phyloP scores from a whole-genome alignment of 1,139 yeast species.

The Kazachstania sp. region DNA sequence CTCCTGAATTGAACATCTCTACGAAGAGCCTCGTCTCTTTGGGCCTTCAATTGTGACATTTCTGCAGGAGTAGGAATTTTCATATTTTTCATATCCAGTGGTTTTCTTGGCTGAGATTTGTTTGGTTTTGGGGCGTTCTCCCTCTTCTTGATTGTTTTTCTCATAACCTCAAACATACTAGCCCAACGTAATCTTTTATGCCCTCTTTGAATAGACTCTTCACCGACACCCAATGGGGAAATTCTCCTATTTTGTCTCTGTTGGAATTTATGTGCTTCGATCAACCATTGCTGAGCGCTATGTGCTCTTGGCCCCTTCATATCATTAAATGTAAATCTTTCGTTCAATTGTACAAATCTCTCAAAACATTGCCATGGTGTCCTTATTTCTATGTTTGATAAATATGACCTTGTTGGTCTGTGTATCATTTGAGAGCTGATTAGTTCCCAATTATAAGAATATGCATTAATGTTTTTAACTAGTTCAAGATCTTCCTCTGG shows the following conservation, averaged over 20 bases:
- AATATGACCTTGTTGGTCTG: slow-evolving; percentile 56
- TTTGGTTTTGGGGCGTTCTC: slow-evolving; percentile 59
- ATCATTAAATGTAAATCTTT: slow-evolving; percentile 74
- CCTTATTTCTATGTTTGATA: slow-evolving; percentile 83
- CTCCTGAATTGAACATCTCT: slow-evolving; percentile 30
- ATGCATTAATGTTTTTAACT: slow-evolving; percentile 75
- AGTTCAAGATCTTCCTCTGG: slow-evolving; percentile 85
- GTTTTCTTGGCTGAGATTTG: slow-evolving; percentile 34
- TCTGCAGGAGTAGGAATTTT: slow-evolving; percentile 73
- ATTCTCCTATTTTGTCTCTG: slow-evolving; percentile 73
- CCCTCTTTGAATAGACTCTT: slow-evolving; percentile 87
- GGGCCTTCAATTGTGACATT: slow-evolving; percentile 68
- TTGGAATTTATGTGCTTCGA: slow-evolving; percentile 82
- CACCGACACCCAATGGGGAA: slow-evolving; percentile 84
- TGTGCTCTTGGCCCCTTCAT: slow-evolving; percentile 82
- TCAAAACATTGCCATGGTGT: slow-evolving; percentile 99
- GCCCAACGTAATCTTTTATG: slow-evolving; percentile 90
- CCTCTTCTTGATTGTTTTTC: slow-evolving; percentile 82
- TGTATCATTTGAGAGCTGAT: slow-evolving; percentile 73
- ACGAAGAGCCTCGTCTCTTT: slow-evolving; percentile 70
- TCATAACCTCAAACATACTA: slow-evolving; percentile 90
- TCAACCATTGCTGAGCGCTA: slow-evolving; percentile 85
- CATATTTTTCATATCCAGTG: slow-evolving; percentile 34
- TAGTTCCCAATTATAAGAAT: slow-evolving; percentile 87
- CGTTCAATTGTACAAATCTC: slow-evolving; percentile 86